These are phyloP conservation scores for Apophysomyces sp. DNA, from an alignment of 371 early-diverging fungal species.

Conservation along the genomic window DNA sequence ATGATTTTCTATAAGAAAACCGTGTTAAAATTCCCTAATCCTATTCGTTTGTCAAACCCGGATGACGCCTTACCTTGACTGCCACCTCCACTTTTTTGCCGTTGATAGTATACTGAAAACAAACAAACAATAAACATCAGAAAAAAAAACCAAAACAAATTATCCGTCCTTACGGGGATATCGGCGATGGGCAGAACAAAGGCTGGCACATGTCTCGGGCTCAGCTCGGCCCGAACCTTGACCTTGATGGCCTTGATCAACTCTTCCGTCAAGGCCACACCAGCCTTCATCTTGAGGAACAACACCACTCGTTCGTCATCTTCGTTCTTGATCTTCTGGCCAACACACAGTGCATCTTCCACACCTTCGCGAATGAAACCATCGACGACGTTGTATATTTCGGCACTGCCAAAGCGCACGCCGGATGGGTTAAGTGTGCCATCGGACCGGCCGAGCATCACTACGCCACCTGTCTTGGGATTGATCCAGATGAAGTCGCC, in stretches of 20 bases:
- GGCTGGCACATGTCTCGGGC: slow-evolving; percentile 94
- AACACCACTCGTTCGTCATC: slow-evolving; percentile 92
- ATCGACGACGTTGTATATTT: slow-evolving; percentile 92
- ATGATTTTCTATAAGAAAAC: slow-evolving; percentile 63
- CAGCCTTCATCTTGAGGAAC: slow-evolving; percentile 78
- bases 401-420: slow-evolving; percentile 94
- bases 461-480: slow-evolving; percentile 85
- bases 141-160: background rate
- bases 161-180: slow-evolving; percentile 71
- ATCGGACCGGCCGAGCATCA: slow-evolving; percentile 95
- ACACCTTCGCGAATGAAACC: slow-evolving; percentile 48
- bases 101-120: slow-evolving; percentile 81
- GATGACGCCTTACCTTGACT: slow-evolving; percentile 68
- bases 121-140: background rate
- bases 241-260: slow-evolving; percentile 61
- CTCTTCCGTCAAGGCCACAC: slow-evolving; percentile 36
- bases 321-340: slow-evolving; percentile 72
- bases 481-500: slow-evolving; percentile 92
- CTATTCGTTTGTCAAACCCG: background rate
- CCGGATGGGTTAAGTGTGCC: slow-evolving; percentile 97
- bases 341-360: slow-evolving; percentile 66
- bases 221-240: slow-evolving; percentile 82
- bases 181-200: slow-evolving; percentile 77
- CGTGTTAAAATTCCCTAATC: background rate
- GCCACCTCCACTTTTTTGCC: slow-evolving; percentile 98